These are phyloP conservation scores for Parmales sp. DNA, from an alignment of 108 stramenopile species.

Conservation along the genomic window DNA sequence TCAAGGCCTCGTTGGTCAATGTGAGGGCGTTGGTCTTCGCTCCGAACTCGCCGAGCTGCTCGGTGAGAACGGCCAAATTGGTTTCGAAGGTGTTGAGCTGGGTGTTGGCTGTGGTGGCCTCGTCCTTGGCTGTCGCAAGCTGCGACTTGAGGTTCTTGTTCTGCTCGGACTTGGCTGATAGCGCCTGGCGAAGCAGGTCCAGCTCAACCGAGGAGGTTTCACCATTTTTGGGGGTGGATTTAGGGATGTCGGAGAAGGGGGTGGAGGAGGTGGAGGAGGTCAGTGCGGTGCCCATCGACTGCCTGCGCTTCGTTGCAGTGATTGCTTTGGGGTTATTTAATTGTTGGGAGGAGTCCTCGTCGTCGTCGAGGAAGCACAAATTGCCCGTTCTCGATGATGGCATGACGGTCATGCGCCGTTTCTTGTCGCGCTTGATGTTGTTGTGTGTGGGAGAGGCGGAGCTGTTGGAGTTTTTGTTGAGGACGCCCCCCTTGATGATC, in stretches of 20 bases:
- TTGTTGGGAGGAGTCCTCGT: not conserved
- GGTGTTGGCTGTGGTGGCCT: not conserved
- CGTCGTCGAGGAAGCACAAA: not conserved
- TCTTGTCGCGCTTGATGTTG: conserved; percentile 18
- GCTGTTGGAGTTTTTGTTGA: not conserved
- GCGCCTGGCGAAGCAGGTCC: not conserved
- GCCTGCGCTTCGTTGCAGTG: not conserved
- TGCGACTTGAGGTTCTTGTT: conserved; percentile 15
- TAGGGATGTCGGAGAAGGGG: not conserved
- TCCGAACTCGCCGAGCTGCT: too few relatives aligned
- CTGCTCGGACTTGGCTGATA: not conserved
- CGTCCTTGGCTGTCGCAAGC: not conserved
- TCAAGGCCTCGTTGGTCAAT: too few relatives aligned
- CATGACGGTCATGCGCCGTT: conserved; percentile 33
- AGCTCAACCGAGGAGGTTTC: not conserved
- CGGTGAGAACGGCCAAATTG: too few relatives aligned
- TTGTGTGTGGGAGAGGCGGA: not conserved
- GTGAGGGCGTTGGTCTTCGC: too few relatives aligned
- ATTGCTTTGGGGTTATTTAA: not conserved
- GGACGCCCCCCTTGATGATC: conserved; percentile 3
- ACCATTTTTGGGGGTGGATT: not conserved
- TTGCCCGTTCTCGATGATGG: not conserved
- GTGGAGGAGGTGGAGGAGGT: not conserved
- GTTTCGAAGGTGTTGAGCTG: not conserved
- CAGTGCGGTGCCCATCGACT: conserved; percentile 6